Base-by-base conservation (phyloP, 2,329 filamentous ascomycete species). In the Fusarium compactum region DNA sequence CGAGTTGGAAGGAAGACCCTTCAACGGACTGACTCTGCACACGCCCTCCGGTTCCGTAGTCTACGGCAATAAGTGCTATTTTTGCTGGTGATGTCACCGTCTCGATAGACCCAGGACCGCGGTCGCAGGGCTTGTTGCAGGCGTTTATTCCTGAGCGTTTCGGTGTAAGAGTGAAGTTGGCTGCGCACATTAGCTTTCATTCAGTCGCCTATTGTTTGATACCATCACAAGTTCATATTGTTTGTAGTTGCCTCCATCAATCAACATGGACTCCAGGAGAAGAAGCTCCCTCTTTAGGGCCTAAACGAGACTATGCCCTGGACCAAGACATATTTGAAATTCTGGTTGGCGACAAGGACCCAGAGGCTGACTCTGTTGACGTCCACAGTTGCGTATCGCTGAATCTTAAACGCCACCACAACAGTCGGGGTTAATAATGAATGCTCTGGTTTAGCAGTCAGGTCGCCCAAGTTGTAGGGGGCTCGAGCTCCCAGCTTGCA, bases 81-180 rank as follows among this genome's bases (percentile, higher is more conserved):
- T 47, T 62, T 62, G 61, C 44, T 55, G 58, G 69, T 75, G 73
- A 75, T 75, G 73, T 75, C 73, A 75, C 69, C 52, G 67, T 69
- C 72, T 70, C 56, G 65, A 53, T 66, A 66, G 63, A 70, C 70
- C 68, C 68, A 55, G 65, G 66, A 59, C 50, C 44, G 30, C 67
- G 72, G 72, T 74, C 72, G 66, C 70, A 71, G 48, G 62, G 63
- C 62, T 67, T 66, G 45, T 67, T 62, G 41, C 47, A 69, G 62
- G 57, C 59, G 59, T 63, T 66, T 58, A 48, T 38, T 51, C 45
- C 53, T 58, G 43, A 53, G 56, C 53, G 53, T 56, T 32, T 44
- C 29, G 14, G 16, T 18, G 32, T 43, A 53, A 34, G 50, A 53
- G 24, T 41, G 25, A 43, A 47, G 15, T 30, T 41, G 25, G 30